Conservation (phyloP, 2,329 filamentous ascomycete genomes). For the Ophiocordyceps camponoti-rufipedis region DNA sequence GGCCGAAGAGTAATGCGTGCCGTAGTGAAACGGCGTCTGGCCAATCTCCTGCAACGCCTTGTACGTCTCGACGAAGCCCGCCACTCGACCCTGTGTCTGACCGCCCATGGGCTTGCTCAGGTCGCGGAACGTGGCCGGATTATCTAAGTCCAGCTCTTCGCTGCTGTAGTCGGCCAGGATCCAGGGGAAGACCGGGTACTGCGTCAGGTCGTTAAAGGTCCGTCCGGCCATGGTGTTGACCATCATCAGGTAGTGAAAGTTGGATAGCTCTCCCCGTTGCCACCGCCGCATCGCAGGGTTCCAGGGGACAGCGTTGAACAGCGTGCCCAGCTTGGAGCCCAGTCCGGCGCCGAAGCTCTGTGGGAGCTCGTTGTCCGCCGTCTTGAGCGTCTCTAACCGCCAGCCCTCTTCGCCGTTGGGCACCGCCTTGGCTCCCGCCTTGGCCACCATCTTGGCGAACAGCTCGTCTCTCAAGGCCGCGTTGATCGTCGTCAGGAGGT, state of each 20-base stretch:
- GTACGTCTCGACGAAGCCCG: constrained; percentile 70
- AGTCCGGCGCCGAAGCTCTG: constrained; percentile 58
- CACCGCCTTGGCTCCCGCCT: constrained; percentile 53
- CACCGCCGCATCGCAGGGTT: constrained; percentile 78
- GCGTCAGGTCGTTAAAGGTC: constrained; percentile 94
- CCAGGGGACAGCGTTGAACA: constrained; percentile 69
- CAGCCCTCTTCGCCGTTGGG: constrained; percentile 75
- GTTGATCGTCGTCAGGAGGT: constrained; percentile 72
- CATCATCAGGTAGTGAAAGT: constrained; percentile 97
- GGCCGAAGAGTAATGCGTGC: constrained; percentile 94
- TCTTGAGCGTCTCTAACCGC: constrained; percentile 72
- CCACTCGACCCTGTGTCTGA: constrained; percentile 58
- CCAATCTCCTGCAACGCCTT: constrained; percentile 80
- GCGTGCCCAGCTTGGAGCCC: constrained; percentile 76
- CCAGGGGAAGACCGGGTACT: constrained; percentile 98
- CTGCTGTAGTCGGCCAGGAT: constrained; percentile 91
- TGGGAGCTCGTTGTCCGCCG: constrained; percentile 40
- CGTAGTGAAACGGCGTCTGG: constrained; percentile 88
- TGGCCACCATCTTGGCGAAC: constrained; percentile 54
- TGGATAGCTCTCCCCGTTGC: constrained; percentile 89
- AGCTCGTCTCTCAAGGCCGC: constrained; percentile 60
- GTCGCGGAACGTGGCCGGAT: constrained; percentile 76
- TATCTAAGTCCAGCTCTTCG: constrained; percentile 70
- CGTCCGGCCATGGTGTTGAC: constrained; percentile 94
- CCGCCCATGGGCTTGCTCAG: constrained; percentile 93